These are phyloP conservation scores for Mortierella sp. DNA, from an alignment of 371 early-diverging fungal species.

Conservation along the genomic window DNA sequence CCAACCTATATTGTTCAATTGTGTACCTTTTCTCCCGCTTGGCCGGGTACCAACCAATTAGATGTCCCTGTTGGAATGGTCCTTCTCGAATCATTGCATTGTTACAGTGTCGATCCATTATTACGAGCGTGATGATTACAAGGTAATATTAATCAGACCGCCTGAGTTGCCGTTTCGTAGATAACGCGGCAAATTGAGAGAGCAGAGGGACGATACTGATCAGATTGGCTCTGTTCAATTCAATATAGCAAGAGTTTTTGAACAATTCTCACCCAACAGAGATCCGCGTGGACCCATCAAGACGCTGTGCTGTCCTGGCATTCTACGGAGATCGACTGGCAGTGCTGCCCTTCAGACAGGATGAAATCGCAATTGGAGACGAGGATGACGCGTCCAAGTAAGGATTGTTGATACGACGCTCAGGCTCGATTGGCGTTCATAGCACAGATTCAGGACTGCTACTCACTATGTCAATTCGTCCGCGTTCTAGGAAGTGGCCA, in stretches of 20 bases:
- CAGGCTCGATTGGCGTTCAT: no score
- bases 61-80: constrained; percentile 95
- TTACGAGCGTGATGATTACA: constrained; percentile 94
- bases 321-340: constrained; percentile 93
- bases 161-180: background rate
- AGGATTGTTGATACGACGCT: background rate
- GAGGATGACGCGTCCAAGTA: constrained; percentile 67
- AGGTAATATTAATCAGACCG: constrained; percentile 61
- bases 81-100: constrained; percentile 78
- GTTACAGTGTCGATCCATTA: constrained; percentile 96
- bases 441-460: background rate
- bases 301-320: constrained; percentile 87
- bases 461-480: background rate
- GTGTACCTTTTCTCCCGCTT: constrained; percentile 2
- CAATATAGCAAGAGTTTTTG: constrained; percentile 71
- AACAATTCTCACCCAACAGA: constrained; percentile 75
- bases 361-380: constrained; percentile 64
- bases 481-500: constrained; percentile 69
- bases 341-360: constrained; percentile 90
- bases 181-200: background rate
- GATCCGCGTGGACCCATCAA: constrained; percentile 83
- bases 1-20: background rate
- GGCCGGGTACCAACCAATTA: constrained; percentile 41
- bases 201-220: background rate
- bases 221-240: background rate